phyloP scores from a whole-genome alignment of 1,139 yeast genomes.

The Suzukiozyma palmioleophila region DNA sequence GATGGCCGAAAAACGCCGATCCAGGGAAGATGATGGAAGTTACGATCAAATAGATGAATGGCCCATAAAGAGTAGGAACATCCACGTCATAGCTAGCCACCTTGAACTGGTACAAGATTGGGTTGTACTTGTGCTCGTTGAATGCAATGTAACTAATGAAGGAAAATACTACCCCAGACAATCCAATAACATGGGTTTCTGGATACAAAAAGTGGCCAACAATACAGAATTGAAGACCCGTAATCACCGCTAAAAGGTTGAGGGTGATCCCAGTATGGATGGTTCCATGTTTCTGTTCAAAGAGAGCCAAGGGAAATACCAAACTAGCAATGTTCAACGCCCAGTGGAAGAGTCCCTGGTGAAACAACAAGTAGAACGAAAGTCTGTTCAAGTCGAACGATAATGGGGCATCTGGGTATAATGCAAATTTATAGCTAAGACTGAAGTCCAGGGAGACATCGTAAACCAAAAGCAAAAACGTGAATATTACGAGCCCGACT shows the following conservation, averaged over 20 bases:
- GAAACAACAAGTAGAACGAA: conserved; percentile 75
- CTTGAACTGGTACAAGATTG: conserved; percentile 32
- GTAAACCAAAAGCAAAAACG: conserved; percentile 33
- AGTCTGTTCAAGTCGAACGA: conserved; percentile 57
- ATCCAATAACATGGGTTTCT: conserved; percentile 54
- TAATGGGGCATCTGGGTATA: conserved; percentile 56
- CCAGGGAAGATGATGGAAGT: conserved; percentile 44
- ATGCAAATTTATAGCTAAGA: conserved; percentile 22
- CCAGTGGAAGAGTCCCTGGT: conserved; percentile 59
- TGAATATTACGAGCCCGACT: conserved; percentile 58
- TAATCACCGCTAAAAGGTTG: conserved; percentile 64
- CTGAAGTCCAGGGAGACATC: conserved; percentile 19
- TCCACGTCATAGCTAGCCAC: conserved; percentile 20
- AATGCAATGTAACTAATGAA: conserved; percentile 62
- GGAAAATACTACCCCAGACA: conserved; percentile 75
- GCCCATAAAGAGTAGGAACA: conserved; percentile 61
- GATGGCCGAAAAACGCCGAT: conserved; percentile 73
- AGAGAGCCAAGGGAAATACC: conserved; percentile 58
- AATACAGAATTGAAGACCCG: conserved; percentile 64
- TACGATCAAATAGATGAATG: conserved; percentile 51
- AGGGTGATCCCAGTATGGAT: conserved; percentile 81
- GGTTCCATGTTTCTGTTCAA: conserved; percentile 78
- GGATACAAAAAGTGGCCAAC: conserved; percentile 54
- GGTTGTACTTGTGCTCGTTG: conserved; percentile 51
- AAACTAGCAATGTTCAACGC: conserved; percentile 57